A percentile compares a stretch with the other conserved stretches of the same genome.
phyloP scores from a whole-genome alignment of 768 basidiomycete genomes.

The Kwoniella newhampshirensis region DNA sequence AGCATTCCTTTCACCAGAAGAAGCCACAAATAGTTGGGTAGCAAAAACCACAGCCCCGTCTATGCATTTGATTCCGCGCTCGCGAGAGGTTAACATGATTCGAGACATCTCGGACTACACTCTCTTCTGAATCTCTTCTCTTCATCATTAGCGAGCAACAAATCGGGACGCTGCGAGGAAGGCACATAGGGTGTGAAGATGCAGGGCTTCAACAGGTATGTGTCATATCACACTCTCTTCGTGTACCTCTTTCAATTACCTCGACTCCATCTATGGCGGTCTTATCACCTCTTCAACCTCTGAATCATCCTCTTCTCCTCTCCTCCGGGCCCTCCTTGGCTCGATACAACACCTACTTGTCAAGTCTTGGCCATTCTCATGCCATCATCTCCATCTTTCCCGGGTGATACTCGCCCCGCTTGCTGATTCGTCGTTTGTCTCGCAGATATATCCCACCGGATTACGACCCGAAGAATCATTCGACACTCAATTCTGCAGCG shows the following conservation, averaged over 20 bases:
- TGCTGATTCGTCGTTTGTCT: constrained; percentile 1
- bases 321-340: background rate
- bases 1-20: too few species aligned
- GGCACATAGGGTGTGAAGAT: constrained; percentile 11
- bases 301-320: too few species aligned
- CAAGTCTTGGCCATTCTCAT: too few species aligned
- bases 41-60: too few species aligned
- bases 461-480: constrained; percentile 63
- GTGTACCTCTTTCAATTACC: background rate
- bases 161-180: too few species aligned
- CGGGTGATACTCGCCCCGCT: background rate
- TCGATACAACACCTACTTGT: background rate
- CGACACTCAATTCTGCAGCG: constrained; percentile 54
- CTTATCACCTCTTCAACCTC: too few species aligned
- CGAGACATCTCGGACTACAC: too few species aligned
- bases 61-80: too few species aligned
- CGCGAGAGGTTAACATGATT: too few species aligned
- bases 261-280: background rate
- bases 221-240: background rate
- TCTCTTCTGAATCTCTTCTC: too few species aligned
- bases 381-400: background rate
- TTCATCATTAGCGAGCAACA: too few species aligned
- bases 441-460: constrained; percentile 71
- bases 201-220: constrained; percentile 42
- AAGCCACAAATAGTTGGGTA: too few species aligned